These are phyloP conservation scores for Lentinula sp. DNA, from an alignment of 768 basidiomycete genomes.

Conservation along the genomic window DNA sequence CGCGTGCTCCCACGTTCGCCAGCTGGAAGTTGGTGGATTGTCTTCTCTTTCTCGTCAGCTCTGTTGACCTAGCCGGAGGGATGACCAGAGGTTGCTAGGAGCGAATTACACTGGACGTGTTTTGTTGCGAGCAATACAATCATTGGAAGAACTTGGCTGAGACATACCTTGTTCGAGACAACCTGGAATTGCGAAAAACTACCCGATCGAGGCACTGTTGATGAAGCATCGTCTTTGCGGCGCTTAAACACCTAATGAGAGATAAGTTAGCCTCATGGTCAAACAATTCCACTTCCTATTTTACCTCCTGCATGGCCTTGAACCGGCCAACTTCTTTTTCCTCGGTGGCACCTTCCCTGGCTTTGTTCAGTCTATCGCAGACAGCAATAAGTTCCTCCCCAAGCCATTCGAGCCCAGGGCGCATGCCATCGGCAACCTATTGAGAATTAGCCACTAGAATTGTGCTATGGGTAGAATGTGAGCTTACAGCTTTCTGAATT, in stretches of 20 bases:
- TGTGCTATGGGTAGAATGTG: too few relatives aligned
- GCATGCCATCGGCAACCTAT: conserved; percentile 62
- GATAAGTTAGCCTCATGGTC: neutral
- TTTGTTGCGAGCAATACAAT: too few relatives aligned
- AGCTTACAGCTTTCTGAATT: conserved; percentile 40
- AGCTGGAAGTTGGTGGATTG: conserved; percentile 12
- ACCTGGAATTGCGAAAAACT: conserved; percentile 69
- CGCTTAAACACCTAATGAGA: conserved; percentile 47
- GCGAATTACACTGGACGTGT: conserved; percentile 39
- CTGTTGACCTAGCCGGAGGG: conserved; percentile 72
- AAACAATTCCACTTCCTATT: neutral
- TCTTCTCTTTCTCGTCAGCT: conserved; percentile 32
- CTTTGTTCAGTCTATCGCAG: conserved; percentile 70
- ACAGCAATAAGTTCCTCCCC: conserved; percentile 90
- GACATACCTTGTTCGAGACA: conserved; percentile 46
- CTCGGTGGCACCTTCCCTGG: conserved; percentile 24
- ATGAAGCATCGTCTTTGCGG: conserved; percentile 18
- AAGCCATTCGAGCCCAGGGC: conserved; percentile 78
- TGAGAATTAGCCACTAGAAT: neutral
- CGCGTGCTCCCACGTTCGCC: neutral
- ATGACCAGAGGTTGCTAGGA: conserved; percentile 58
- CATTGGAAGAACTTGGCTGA: too few relatives aligned
- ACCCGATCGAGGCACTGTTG: conserved; percentile 27
- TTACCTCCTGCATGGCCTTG: conserved; percentile 56
- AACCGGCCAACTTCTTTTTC: conserved; percentile 20